Conservation (phyloP, 768 basidiomycete species). For the Crassisporium funariophilum region DNA sequence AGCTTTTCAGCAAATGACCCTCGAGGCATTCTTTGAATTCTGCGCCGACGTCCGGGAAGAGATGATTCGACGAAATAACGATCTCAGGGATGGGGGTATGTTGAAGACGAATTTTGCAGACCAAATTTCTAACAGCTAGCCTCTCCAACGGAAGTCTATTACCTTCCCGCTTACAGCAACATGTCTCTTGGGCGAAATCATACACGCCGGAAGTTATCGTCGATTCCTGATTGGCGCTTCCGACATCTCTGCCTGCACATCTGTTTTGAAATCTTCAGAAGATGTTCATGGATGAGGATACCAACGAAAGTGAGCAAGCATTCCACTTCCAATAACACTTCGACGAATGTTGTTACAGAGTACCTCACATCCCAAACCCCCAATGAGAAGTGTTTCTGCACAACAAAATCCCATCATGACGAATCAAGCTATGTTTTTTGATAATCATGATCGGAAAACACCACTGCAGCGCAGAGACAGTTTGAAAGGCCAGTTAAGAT, state of each 20-base stretch:
- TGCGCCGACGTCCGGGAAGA: conserved; percentile 16
- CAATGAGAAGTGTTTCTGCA: too few relatives aligned
- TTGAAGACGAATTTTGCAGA: neutral
- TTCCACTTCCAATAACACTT: too few relatives aligned
- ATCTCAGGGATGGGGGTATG: conserved; percentile 14
- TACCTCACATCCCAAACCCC: too few relatives aligned
- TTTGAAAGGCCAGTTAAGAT: too few relatives aligned
- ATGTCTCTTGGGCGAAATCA: conserved; percentile 13
- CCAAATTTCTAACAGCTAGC: neutral
- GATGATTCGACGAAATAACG: conserved; percentile 15
- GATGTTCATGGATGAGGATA: neutral
- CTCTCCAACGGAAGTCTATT: conserved; percentile 5
- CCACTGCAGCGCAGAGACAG: too few relatives aligned
- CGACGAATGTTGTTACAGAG: too few relatives aligned
- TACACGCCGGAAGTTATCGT: conserved; percentile 11
- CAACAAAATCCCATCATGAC: too few relatives aligned
- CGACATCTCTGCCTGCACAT: conserved; percentile 7
- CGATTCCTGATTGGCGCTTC: conserved; percentile 6
- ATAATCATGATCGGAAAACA: too few relatives aligned
- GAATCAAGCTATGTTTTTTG: too few relatives aligned
- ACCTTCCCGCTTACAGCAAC: conserved; percentile 2
- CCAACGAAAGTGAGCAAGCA: neutral
- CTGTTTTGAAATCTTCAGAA: conserved; percentile 8
- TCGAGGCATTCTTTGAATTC: conserved; percentile 8
- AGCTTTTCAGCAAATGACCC: conserved; percentile 13